Percentiles rank a stretch among this genome's conserved stretches.
These are phyloP conservation scores for Sordariomycetes sp. DNA, from an alignment of 2,329 filamentous ascomycete genomes.

Conservation along the genomic window DNA sequence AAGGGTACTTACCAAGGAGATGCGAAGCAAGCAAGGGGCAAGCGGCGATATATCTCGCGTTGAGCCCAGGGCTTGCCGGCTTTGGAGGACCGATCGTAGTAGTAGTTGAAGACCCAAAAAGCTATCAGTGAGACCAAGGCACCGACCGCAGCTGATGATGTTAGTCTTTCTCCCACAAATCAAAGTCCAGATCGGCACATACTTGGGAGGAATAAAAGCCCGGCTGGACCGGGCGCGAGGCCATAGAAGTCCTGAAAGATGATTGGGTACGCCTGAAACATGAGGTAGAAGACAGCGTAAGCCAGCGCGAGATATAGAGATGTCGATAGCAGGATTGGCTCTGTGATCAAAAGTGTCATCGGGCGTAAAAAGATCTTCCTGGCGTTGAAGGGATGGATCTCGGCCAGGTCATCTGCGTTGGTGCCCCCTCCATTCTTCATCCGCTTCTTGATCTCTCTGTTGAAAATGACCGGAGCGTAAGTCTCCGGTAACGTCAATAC, in stretches of 20 bases:
- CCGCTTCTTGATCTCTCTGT: slow-evolving; percentile 35
- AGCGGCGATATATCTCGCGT: slow-evolving; percentile 21
- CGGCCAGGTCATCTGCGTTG: slow-evolving; percentile 13
- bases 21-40: slow-evolving; percentile 42
- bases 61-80: slow-evolving; percentile 19
- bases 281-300: slow-evolving; percentile 42
- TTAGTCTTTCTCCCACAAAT: background rate
- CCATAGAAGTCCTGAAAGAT: slow-evolving; percentile 33
- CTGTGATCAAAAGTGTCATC: slow-evolving; percentile 33
- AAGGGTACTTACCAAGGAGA: slow-evolving; percentile 44
- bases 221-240: slow-evolving; percentile 34
- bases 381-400: slow-evolving; percentile 24
- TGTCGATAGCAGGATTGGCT: slow-evolving; percentile 40
- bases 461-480: slow-evolving; percentile 40
- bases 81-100: slow-evolving; percentile 13
- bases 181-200: slow-evolving; percentile 20
- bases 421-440: slow-evolving; percentile 30
- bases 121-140: slow-evolving; percentile 11
- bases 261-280: slow-evolving; percentile 42
- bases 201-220: slow-evolving; percentile 38
- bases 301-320: slow-evolving; percentile 39
- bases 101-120: slow-evolving; percentile 16
- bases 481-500: slow-evolving; percentile 32
- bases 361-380: slow-evolving; percentile 40
- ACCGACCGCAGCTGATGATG: slow-evolving; percentile 13